A percentile compares a stretch with the other conserved stretches of the same genome.
Evolutionary conservation across 2,329 filamentous ascomycete genomes (phyloP).

Genomic region (Hypoxylon sp.): DNA sequence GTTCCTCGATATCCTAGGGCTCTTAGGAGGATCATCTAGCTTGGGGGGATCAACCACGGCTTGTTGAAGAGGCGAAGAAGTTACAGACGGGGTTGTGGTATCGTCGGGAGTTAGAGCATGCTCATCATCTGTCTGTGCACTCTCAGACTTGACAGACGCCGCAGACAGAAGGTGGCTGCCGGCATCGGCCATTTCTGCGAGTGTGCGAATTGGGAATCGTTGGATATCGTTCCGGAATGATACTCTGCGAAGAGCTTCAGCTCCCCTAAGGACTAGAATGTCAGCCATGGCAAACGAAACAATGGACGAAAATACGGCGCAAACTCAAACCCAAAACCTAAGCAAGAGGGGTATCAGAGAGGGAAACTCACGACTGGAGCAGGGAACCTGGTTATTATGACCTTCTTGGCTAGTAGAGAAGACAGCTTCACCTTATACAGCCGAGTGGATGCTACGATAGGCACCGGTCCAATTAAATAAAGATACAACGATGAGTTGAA

Average conservation of each 20-base stretch:
- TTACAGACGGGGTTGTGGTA: slow-evolving; percentile 59
- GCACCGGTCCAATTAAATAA: slow-evolving; percentile 41
- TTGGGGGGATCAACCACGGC: slow-evolving; percentile 65
- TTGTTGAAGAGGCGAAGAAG: slow-evolving; percentile 62
- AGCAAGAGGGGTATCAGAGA: slow-evolving; percentile 10
- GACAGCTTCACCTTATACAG: slow-evolving; percentile 31
- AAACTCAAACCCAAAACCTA: slow-evolving; percentile 1
- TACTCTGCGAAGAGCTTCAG: slow-evolving; percentile 59
- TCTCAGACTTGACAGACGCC: slow-evolving; percentile 58
- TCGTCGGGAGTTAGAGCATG: slow-evolving; percentile 60
- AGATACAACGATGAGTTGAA: slow-evolving; percentile 21
- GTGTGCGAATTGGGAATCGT: slow-evolving; percentile 55
- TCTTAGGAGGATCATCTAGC: slow-evolving; percentile 65
- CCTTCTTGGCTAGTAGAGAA: slow-evolving; percentile 16
- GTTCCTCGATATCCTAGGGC: slow-evolving; percentile 78
- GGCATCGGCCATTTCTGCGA: slow-evolving; percentile 62
- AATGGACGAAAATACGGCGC: not conserved
- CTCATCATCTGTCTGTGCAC: slow-evolving; percentile 62
- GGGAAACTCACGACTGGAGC: slow-evolving; percentile 21
- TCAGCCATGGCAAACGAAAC: slow-evolving; percentile 58
- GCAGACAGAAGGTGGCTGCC: slow-evolving; percentile 55
- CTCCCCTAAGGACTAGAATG: slow-evolving; percentile 59
- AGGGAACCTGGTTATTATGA: slow-evolving; percentile 26
- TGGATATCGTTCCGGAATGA: slow-evolving; percentile 59
- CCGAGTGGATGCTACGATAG: slow-evolving; percentile 36